phyloP scores from a whole-genome alignment of 169 alveolate species.

The Cystoisospora suis region DNA sequence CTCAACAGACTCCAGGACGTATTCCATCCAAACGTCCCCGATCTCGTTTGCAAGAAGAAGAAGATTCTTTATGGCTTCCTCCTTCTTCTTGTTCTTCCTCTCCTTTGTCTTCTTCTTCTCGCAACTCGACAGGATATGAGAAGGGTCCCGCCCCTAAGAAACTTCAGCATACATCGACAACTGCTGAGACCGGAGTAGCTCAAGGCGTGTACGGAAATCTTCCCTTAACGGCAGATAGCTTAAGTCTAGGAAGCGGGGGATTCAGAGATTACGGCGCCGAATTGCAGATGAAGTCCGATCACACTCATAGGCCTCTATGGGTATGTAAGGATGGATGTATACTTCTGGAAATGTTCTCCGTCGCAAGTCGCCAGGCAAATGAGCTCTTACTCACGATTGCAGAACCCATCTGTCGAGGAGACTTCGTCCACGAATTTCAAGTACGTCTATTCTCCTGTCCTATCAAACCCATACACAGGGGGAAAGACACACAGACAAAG shows the following conservation, averaged over 20 bases:
- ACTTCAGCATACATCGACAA: neutral
- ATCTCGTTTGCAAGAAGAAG: neutral
- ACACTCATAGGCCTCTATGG: slow-evolving; percentile 87
- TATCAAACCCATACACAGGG: no score
- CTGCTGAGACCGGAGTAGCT: neutral
- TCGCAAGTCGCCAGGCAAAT: slow-evolving; percentile 89
- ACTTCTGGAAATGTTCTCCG: slow-evolving; percentile 80
- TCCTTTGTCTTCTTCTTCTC: no score
- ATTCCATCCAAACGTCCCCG: no score
- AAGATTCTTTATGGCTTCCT: neutral
- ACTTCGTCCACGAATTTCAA: slow-evolving; percentile 95
- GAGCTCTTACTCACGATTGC: slow-evolving; percentile 97
- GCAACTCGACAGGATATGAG: no score
- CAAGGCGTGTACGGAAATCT: slow-evolving; percentile 44
- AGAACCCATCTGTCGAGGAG: slow-evolving; percentile 98
- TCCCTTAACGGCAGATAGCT: slow-evolving; percentile 83
- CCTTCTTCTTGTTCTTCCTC: neutral
- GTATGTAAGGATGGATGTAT: slow-evolving; percentile 89
- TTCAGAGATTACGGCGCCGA: slow-evolving; percentile 81
- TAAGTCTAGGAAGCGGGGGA: slow-evolving; percentile 77
- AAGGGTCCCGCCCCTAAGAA: no score
- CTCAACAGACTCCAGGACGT: no score
- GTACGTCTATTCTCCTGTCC: no score
- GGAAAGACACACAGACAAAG: no score
- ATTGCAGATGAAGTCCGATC: slow-evolving; percentile 80